Evolutionary conservation across 2,329 filamentous ascomycete genomes (phyloP).

Genomic region (Pseudocercospora vitis): DNA sequence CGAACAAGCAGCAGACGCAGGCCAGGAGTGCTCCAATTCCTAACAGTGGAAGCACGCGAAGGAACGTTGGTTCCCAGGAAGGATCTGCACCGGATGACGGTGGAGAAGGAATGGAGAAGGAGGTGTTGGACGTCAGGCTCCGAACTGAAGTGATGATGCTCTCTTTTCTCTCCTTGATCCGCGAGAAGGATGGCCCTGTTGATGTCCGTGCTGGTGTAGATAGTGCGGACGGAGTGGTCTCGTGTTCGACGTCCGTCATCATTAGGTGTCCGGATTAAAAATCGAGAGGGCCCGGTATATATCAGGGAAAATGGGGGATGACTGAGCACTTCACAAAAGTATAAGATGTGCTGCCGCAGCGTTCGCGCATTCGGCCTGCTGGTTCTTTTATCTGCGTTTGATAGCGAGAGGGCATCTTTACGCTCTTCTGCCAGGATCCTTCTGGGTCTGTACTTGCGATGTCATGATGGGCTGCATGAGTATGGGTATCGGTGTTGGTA

Average conservation of each 20-base stretch:
- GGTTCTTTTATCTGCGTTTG: no score
- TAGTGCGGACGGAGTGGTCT: not conserved
- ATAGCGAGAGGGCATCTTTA: no score
- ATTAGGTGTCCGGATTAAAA: no score
- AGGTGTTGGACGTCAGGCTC: not conserved
- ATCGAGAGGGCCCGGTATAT: not conserved
- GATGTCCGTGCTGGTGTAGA: not conserved
- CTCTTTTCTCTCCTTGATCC: not conserved
- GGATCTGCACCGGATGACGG: not conserved
- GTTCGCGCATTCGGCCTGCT: no score
- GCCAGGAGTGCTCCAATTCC: constrained; percentile 15
- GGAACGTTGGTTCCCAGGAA: constrained; percentile 13
- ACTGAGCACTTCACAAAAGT: no score
- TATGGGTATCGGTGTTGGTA: no score
- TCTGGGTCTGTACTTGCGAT: no score
- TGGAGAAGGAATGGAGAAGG: not conserved
- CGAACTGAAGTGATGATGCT: not conserved
- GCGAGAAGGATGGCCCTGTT: not conserved
- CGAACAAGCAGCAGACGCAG: constrained; percentile 16
- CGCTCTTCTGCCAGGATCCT: no score
- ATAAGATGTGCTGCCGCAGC: no score
- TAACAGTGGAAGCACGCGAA: constrained; percentile 9
- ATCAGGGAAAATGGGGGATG: no score
- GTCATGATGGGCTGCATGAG: no score
- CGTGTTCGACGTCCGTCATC: no score